Evolutionary conservation across 2,329 filamentous ascomycete species (phyloP).

Genomic region (Corinectria fuckeliana): DNA sequence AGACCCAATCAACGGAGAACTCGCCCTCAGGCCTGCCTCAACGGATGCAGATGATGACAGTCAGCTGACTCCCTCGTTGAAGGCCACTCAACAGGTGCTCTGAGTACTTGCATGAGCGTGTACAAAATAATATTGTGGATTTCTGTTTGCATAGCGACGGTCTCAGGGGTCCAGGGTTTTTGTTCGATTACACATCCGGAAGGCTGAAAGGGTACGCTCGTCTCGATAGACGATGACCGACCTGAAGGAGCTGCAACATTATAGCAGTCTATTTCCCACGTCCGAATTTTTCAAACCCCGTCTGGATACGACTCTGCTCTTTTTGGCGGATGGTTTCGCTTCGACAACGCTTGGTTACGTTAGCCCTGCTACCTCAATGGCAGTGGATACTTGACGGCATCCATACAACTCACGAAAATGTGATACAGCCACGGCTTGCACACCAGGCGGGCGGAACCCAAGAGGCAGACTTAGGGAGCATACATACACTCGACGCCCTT

Average conservation of each 20-base stretch:
- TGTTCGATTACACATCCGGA: slow-evolving; percentile 23
- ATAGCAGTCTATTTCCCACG: not conserved
- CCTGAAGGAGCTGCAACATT: slow-evolving; percentile 13
- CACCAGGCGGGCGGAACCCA: slow-evolving; percentile 10
- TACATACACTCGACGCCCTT: slow-evolving; percentile 18
- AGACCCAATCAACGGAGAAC: slow-evolving; percentile 57
- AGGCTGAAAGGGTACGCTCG: slow-evolving; percentile 17
- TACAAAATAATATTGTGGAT: slow-evolving; percentile 41
- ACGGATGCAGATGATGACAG: slow-evolving; percentile 70
- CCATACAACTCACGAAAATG: slow-evolving; percentile 8
- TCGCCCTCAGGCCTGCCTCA: slow-evolving; percentile 58
- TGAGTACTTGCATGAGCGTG: slow-evolving; percentile 33
- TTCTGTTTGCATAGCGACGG: slow-evolving; percentile 49
- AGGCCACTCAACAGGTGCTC: slow-evolving; percentile 21
- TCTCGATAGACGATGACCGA: slow-evolving; percentile 14
- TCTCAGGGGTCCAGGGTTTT: slow-evolving; percentile 32
- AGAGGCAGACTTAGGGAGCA: slow-evolving; percentile 17
- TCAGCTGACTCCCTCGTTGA: slow-evolving; percentile 50
- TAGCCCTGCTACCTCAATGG: slow-evolving; percentile 8
- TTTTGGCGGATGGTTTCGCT: slow-evolving; percentile 7
- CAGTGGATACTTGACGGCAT: slow-evolving; percentile 9
- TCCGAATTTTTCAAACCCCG: slow-evolving; percentile 14
- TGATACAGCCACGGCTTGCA: slow-evolving; percentile 3
- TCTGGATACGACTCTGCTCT: slow-evolving; percentile 14
- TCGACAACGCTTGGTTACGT: slow-evolving; percentile 3